phyloP scores from a whole-genome alignment of 2,329 filamentous ascomycete genomes.

The Pestalotiopsis sp. region DNA sequence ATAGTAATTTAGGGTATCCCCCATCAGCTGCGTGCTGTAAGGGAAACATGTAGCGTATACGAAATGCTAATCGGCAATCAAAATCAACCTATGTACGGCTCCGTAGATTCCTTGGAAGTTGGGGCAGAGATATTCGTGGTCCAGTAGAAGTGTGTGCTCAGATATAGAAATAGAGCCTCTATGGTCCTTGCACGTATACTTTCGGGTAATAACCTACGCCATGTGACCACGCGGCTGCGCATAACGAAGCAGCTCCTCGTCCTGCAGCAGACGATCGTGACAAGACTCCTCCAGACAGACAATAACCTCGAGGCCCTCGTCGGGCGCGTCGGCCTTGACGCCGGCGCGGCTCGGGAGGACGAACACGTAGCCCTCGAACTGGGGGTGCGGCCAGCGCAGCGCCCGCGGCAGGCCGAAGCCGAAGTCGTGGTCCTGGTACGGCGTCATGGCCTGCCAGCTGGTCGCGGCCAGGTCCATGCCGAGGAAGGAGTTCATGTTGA shows the following conservation, averaged over 20 bases:
- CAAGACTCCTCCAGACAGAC: conserved; percentile 21
- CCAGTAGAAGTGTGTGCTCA: too few relatives aligned
- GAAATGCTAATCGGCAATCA: too few relatives aligned
- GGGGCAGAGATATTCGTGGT: too few relatives aligned
- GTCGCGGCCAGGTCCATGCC: conserved; percentile 28
- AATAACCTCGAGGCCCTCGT: conserved; percentile 25
- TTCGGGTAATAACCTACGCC: neutral
- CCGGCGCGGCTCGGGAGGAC: conserved; percentile 20
- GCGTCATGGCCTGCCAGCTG: conserved; percentile 28
- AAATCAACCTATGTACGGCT: too few relatives aligned
- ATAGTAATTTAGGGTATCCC: too few relatives aligned
- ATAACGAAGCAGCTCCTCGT: conserved; percentile 18
- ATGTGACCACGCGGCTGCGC: conserved; percentile 14
- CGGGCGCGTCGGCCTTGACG: conserved; percentile 11
- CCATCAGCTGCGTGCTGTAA: too few relatives aligned
- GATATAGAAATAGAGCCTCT: too few relatives aligned
- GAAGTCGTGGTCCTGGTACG: conserved; percentile 30
- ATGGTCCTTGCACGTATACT: neutral
- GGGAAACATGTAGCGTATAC: too few relatives aligned
- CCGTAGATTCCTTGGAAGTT: too few relatives aligned
- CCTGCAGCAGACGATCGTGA: conserved; percentile 20
- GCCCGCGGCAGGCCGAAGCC: conserved; percentile 28
- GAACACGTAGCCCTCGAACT: conserved; percentile 23
- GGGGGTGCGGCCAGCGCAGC: conserved; percentile 20
- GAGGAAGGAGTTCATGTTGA: conserved; percentile 25